Evolutionary conservation across 2,329 filamentous ascomycete genomes (phyloP), one percentile per base, ranked within the genome.

Genomic region (Didymella pomorum): DNA sequence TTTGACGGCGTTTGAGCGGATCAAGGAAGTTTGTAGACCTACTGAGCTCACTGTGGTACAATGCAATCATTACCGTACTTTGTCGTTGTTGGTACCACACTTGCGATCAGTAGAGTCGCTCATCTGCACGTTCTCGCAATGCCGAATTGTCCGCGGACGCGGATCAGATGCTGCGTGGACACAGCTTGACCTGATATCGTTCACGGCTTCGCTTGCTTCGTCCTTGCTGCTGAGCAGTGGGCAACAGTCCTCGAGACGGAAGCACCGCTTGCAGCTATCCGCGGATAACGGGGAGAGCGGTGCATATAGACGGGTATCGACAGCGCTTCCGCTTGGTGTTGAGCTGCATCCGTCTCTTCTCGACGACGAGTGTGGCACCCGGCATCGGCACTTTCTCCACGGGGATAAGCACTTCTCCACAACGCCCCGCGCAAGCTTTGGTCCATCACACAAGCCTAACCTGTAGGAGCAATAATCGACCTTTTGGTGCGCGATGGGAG

Each of bases 1-100:
- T 42, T 52, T 26, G 26, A 28, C 11, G 54, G 54, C 48, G 47
- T 47, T 57, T 52, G 20, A 47, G 54, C 54, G 54, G 35, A 14
- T 46, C 5, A 39, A 16, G 12, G 28, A 9, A 39, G 10, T n/a
- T 18, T 9, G 16, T 9, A 6, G 18, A 16, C 12, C 20, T 41
- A 25, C 3, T 14, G 21, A 25, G 41, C 23, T 21, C 43, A 52
- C 26, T 26, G 11, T 35, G 54, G 33, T 42, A 35, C 26, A 43
- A 47, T 29, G 1, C n/a, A 29, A 28, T n/a, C 20, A 7, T 37
- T 46, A 41, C 23, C 37, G 29, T 16, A 23, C 7, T 25, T 3
- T n/a, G 23, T n/a, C 14, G 14, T n/a, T n/a, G 31, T 35, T 35
- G 29, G 29, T 31, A n/a, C 31, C 31, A 35, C 9, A 35, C 31